Conservation (phyloP, 2,329 filamentous ascomycete genomes). For the Venturia nashicola region DNA sequence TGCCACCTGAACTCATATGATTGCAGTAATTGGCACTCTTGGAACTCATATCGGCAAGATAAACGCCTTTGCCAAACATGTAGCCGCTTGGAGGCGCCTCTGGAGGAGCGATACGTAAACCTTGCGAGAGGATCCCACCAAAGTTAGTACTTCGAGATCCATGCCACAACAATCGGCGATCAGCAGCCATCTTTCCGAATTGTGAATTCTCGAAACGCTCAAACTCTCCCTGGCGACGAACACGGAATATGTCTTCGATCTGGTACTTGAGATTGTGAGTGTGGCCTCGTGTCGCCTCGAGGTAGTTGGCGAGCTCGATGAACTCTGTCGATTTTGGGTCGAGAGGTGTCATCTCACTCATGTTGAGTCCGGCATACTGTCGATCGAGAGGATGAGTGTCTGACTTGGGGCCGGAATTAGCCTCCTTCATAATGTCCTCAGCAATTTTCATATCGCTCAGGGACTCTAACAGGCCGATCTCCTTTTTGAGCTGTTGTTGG, state of each 20-base stretch:
- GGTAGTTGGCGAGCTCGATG: slow-evolving; percentile 50
- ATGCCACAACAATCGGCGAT: slow-evolving; percentile 76
- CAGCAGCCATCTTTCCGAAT: slow-evolving; percentile 42
- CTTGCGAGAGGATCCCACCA: slow-evolving; percentile 76
- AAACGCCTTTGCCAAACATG: slow-evolving; percentile 64
- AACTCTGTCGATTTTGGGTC: slow-evolving; percentile 50
- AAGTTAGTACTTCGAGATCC: slow-evolving; percentile 75
- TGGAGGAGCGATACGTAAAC: slow-evolving; percentile 77
- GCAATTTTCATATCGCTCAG: slow-evolving; percentile 79
- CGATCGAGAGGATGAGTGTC: slow-evolving; percentile 55
- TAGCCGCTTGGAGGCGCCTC: slow-evolving; percentile 70
- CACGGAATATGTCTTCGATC: slow-evolving; percentile 68
- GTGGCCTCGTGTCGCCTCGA: slow-evolving; percentile 50
- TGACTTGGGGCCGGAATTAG: slow-evolving; percentile 36
- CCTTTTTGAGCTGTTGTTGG: slow-evolving; percentile 50
- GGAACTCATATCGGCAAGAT: slow-evolving; percentile 68
- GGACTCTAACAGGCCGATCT: slow-evolving; percentile 69
- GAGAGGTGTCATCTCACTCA: slow-evolving; percentile 67
- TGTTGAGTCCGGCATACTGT: slow-evolving; percentile 57
- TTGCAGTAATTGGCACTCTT: slow-evolving; percentile 74
- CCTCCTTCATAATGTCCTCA: slow-evolving; percentile 61
- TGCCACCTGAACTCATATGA: slow-evolving; percentile 47
- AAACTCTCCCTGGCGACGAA: slow-evolving; percentile 61
- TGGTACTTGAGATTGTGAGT: slow-evolving; percentile 52
- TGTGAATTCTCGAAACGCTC: slow-evolving; percentile 51